Conservation (phyloP, 768 basidiomycete species). For the Coprinellus aureogranulatus region DNA sequence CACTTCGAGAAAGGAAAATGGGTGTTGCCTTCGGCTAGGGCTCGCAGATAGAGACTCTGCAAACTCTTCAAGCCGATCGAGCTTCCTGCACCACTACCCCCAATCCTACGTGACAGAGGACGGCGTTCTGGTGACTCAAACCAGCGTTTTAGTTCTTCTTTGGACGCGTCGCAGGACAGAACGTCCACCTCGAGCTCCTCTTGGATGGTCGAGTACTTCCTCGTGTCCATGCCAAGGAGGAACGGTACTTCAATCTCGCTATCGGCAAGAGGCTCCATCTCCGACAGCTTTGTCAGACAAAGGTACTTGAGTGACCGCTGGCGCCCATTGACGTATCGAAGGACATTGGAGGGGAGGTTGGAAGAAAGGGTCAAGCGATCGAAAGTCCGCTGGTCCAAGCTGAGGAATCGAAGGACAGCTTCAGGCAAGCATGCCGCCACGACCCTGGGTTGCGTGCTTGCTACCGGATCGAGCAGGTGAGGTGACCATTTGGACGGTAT, state of each 20-base stretch:
- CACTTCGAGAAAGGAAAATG: too few relatives aligned
- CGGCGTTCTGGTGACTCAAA: background rate
- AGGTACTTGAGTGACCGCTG: background rate
- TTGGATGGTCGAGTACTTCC: background rate
- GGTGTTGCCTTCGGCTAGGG: too few relatives aligned
- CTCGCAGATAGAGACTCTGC: too few relatives aligned
- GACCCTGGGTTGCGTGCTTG: background rate
- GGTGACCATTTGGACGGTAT: too few relatives aligned
- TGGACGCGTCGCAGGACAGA: background rate
- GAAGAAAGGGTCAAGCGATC: background rate
- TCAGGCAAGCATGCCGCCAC: background rate
- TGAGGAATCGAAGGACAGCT: background rate
- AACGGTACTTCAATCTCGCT: background rate
- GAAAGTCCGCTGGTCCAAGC: background rate
- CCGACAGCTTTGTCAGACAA: background rate
- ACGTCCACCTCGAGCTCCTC: background rate
- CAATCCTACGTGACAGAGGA: too few relatives aligned
- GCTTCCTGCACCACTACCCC: too few relatives aligned
- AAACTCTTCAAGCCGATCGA: too few relatives aligned
- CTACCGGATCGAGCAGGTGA: background rate
- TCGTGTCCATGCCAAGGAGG: background rate
- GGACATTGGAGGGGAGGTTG: background rate
- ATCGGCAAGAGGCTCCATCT: background rate
- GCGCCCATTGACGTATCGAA: background rate
- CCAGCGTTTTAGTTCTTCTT: background rate